phyloP scores from a whole-genome alignment of 1,284 basidiomycete species.

The Ustilago shanxiensis region DNA sequence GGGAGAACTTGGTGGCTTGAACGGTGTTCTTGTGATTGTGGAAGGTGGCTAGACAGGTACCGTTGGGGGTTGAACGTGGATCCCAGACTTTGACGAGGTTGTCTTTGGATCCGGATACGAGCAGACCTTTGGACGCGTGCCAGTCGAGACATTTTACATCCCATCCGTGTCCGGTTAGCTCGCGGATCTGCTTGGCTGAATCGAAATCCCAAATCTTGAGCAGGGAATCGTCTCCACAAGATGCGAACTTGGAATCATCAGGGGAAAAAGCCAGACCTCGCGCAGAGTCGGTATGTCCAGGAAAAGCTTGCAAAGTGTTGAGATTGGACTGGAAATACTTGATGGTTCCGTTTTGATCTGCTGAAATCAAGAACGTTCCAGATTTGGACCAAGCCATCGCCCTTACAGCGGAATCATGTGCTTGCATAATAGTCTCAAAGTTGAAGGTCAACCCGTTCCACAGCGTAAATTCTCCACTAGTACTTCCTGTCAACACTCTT shows the following conservation, averaged over 20 bases:
- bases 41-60: constrained; percentile 58
- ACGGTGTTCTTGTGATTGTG: constrained; percentile 98
- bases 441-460: constrained; percentile 99
- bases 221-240: constrained; percentile 92
- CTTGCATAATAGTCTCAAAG: constrained; percentile 98
- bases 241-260: constrained; percentile 90
- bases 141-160: constrained; percentile 98
- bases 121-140: constrained; percentile 94
- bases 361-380: constrained; percentile 88
- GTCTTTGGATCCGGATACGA: constrained; percentile 95
- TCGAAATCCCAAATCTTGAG: constrained; percentile 96
- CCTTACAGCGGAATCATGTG: constrained; percentile 93
- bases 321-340: constrained; percentile 99
- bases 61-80: constrained; percentile 73
- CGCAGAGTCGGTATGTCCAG: constrained; percentile 81
- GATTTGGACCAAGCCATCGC: constrained; percentile 90
- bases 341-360: constrained; percentile 92
- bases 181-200: constrained; percentile 76
- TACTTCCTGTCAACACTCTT: constrained; percentile 91
- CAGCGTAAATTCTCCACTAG: constrained; percentile 96
- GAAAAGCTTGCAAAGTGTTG: constrained; percentile 96
- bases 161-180: constrained; percentile 94
- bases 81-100: constrained; percentile 99
- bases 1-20: constrained; percentile 90
- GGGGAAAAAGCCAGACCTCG: constrained; percentile 91